phyloP scores from a whole-genome alignment of 306 rosid genomes.

The Quercus agrifolia region DNA sequence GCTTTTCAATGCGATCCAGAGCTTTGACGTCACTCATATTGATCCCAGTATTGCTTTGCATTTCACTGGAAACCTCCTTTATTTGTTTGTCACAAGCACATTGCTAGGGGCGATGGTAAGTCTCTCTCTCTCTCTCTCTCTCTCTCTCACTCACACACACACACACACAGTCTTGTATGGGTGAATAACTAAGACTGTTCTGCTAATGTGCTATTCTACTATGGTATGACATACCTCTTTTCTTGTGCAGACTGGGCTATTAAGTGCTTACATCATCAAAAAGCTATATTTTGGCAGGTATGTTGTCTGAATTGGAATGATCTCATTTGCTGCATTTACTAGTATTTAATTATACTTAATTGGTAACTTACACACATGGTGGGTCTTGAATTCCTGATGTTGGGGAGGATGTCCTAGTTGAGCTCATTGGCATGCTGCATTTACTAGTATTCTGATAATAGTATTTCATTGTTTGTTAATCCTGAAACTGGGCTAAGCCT shows the following conservation, averaged over 20 bases:
- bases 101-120: constrained; percentile 79
- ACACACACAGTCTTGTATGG: neutral
- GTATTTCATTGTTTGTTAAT: neutral
- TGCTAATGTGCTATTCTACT: neutral
- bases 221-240: constrained; percentile 31
- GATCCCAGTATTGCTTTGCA: constrained; percentile 56
- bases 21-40: constrained; percentile 69
- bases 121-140: constrained; percentile 13
- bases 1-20: constrained; percentile 94
- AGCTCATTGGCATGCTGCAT: neutral
- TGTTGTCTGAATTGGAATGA: neutral
- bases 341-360: constrained; percentile 1
- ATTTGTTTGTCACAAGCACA: constrained; percentile 75
- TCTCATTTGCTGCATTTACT: constrained; percentile 1
- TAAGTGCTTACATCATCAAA: constrained; percentile 84
- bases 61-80: constrained; percentile 72
- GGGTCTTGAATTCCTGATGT: no score
- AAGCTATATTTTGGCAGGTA: constrained; percentile 95
- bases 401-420: no score
- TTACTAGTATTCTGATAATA: constrained; percentile 2
- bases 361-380: neutral
- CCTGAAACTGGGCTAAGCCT: neutral
- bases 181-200: neutral
- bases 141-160: neutral
- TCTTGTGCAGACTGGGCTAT: constrained; percentile 71